phyloP scores from a whole-genome alignment of 1,284 basidiomycete species.

The Apiotrichum mycotoxinovorans region DNA sequence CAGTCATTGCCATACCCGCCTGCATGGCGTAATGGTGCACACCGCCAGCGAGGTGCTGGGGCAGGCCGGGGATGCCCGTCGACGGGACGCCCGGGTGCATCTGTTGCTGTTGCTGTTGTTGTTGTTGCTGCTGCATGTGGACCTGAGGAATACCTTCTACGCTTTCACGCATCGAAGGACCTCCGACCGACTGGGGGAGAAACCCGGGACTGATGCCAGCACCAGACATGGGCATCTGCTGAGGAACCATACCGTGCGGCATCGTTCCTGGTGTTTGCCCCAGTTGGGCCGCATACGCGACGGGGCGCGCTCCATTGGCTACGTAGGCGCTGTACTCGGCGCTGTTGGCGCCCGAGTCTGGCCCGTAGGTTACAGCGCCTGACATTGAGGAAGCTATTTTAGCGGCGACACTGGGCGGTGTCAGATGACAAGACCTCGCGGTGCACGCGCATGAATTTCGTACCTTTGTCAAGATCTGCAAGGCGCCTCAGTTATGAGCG shows the following conservation, averaged over 20 bases:
- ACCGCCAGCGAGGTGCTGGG: not conserved
- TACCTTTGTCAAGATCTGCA: not conserved
- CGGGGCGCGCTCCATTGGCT: constrained; percentile 1
- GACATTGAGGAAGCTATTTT: constrained; percentile 5
- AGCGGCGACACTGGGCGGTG: not conserved
- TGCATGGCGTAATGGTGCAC: not conserved
- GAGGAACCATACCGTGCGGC: not conserved
- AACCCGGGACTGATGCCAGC: not conserved
- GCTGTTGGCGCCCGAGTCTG: constrained; percentile 9
- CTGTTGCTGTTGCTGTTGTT: not conserved
- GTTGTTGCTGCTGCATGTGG: constrained; percentile 11
- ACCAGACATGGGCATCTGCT: constrained; percentile 6
- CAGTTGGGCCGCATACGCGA: not conserved
- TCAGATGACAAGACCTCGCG: not conserved
- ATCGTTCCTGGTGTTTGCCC: not conserved
- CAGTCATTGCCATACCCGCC: constrained; percentile 4
- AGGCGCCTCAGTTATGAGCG: not conserved
- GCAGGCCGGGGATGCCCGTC: not conserved
- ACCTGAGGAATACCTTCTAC: constrained; percentile 23
- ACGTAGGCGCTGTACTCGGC: constrained; percentile 9
- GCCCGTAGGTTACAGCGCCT: constrained; percentile 13
- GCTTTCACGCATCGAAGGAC: constrained; percentile 19
- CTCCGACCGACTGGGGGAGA: constrained; percentile 2
- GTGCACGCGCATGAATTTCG: not conserved
- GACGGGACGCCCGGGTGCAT: not conserved